Conservation (phyloP, 306 rosid species). For the Sophora flavescens region DNA sequence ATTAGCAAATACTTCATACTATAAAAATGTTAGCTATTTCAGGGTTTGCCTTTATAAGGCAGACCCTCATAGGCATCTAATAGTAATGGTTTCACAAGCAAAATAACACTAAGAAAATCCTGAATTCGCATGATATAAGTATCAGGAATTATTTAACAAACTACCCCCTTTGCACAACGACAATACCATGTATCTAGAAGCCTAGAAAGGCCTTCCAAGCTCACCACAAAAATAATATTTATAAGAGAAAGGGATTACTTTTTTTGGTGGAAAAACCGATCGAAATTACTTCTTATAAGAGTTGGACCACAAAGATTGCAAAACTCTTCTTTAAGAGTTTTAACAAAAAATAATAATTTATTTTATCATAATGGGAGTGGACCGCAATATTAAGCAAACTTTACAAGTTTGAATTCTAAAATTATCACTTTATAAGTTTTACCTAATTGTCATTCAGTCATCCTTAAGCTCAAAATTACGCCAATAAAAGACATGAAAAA, state of each 20-base stretch:
- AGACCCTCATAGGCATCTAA: not conserved
- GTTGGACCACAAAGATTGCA: no score
- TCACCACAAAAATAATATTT: not conserved
- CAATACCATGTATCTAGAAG: not conserved
- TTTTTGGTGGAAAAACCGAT: no score
- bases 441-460: no score
- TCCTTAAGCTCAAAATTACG: no score
- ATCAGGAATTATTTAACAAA: not conserved
- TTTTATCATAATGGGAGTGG: no score
- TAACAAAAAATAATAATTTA: no score
- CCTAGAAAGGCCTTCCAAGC: not conserved
- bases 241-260: not conserved
- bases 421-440: no score
- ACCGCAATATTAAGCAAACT: no score
- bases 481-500: no score
- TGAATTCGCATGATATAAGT: slow-evolving; percentile 12
- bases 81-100: slow-evolving; percentile 18
- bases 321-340: no score
- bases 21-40: slow-evolving; percentile 25
- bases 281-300: not conserved
- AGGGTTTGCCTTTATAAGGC: slow-evolving; percentile 39
- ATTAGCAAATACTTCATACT: slow-evolving; percentile 3
- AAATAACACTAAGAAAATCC: not conserved
- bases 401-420: no score
- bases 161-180: not conserved